Evolutionary conservation across 768 basidiomycete genomes (phyloP), one percentile per base, ranked within the genome.

Genomic region (Hygrophorus pudorinus): DNA sequence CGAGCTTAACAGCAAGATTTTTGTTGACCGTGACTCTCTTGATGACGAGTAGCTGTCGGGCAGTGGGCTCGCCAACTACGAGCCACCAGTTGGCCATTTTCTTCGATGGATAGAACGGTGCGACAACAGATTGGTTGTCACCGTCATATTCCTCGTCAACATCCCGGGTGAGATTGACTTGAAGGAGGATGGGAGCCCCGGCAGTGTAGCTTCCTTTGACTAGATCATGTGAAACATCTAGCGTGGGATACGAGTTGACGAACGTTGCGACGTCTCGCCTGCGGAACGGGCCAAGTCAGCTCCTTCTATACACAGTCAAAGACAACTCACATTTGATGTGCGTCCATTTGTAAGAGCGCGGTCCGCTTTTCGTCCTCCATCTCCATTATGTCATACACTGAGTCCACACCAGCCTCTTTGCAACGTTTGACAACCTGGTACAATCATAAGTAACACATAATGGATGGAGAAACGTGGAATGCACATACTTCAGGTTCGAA

Each of bases 41-140:
- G 65, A 81, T 68, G 65, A 88, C 70, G 4, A 90, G 81, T 10
- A 99, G 68, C 53, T 90, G 85, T 30, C 80, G 77, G n/a, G 77
- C 80, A 28, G 68, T 68, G 4, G 82, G 72, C 42, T 93, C 86
- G n/a, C 90, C 91, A 10, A 97, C 73, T 38, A 98, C 92, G 28
- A 97, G 73, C 93, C 93, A 98, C 94, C 93, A 98, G 56, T 91
- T 92, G 45, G 86, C 79, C 62, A 90, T 76, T 71, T 97, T 97
- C 63, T 82, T 84, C 43, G 65, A 70, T 0, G 94, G 94, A 68
- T 86, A 98, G 66, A 81, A 86, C 0, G 96, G 93, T 0, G 96
- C 94, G n/a, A 97, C 75, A 28, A 93, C 93, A 3, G 67, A 68
- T 57, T 90, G 85, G 52, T 89, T 83, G 47, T 78, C 76, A 9